Base-by-base conservation (phyloP, 2,329 filamentous ascomycete species). In the Neocatenulostroma microsporum region DNA sequence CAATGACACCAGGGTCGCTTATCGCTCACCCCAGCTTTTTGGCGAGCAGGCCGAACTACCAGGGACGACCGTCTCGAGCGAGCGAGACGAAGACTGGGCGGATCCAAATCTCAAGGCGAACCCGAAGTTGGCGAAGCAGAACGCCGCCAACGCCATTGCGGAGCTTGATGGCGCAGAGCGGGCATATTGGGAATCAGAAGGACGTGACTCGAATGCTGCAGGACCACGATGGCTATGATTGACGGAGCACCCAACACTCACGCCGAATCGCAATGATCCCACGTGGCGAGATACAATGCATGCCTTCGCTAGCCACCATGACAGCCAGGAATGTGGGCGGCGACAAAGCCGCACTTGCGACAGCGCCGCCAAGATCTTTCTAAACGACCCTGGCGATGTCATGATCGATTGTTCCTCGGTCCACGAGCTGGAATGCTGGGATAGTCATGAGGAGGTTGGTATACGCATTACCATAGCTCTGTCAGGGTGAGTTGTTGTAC, bases 371-470 rank as follows among this genome's bases (percentile, higher is more conserved):
- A n/a, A n/a, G n/a, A n/a, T n/a, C n/a, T n/a, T n/a, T n/a, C n/a
- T n/a, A n/a, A n/a, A n/a, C 30, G 11, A 33, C 24, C 23, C n/a
- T 15, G 10, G 4, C 28, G 30, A 35, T 23, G 27, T 39, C 40
- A 44, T 34, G 39, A 34, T 21, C 28, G 39, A 44, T 36, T 41
- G 46, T 51, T 40, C 27, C 47, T 50, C 34, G 39, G 46, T 24
- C 47, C 44, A 51, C 46, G 32, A 30, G 21, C 21, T 45, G 50
- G 50, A 51, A 53, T 53, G 50, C 34, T 12, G 13, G 6, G 8
- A n/a, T n/a, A 6, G 15, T 20, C 19, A 23, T 24, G 21, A 31
- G 41, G 36, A 33, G 42, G 47, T 39, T 44, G 37, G 39, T 34
- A n/a, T n/a, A n/a, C 26, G 31, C 37, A 37, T 39, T 36, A 51